Base-by-base conservation (phyloP, 2,329 filamentous ascomycete genomes). In the Fusarium pininemorale region DNA sequence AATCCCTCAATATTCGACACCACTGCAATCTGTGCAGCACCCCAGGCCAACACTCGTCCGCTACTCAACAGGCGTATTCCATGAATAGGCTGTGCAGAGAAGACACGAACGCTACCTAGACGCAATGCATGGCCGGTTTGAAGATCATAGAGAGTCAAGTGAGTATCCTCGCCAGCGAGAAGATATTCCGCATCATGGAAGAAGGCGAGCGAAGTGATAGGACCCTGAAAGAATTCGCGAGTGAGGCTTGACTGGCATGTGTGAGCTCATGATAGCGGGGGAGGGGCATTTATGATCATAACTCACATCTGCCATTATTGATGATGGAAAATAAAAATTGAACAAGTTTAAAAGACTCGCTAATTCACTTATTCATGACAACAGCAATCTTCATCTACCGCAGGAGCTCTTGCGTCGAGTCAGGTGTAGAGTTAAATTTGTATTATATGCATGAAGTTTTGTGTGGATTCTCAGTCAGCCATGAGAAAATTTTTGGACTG, bases 11-110 rank as follows among this genome's bases (percentile, higher is more conserved):
- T 60, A 15, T 59, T 62, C 9, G 59, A 74, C 11, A 74, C 60
- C 42, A 73, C 59, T 6, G 84, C 88, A n/a, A 93, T 82, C 5
- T 85, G 88, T 22, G 86, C 85, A 4, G 91, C 92, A 44, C 94
- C 94, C 93, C 94, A 97, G 22, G 92, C 82, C 11, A 96, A 84
- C 15, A 90, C 73, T 47, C 82, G 75, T 13, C 77, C 76, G 14
- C 50, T 58, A 5, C 61, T 66, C 75, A 80, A 58, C 77, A 90
- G 82, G n/a, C 85, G 82, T 61, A 96, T 90, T 6, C 94, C 94
- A 81, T 96, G 94, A 57, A 96, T 90, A 7, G 90, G 85, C 79
- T 96, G 93, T n/a, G 86, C 86, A 22, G 82, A 78, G 77, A 96
- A 95, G 37, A 94, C 82, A 30, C 81, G 81, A 56, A 88, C 78